Percentiles rank a stretch among this genome's conserved stretches.
Evolutionary conservation across 768 basidiomycete genomes (phyloP).

Genomic region (Pleurotus salmoneostramineus): DNA sequence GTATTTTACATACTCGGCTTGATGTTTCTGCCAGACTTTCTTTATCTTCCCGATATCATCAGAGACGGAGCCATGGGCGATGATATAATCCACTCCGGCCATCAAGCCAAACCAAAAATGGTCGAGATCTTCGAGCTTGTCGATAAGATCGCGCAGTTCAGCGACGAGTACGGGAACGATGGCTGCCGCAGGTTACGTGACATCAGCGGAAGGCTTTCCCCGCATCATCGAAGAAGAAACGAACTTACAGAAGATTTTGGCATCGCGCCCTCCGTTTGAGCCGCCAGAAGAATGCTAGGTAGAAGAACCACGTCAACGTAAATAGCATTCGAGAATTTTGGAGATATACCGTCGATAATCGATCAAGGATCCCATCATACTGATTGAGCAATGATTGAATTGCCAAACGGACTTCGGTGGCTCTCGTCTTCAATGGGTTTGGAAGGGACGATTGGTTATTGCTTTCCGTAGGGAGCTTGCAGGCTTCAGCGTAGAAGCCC

Average conservation of each 20-base stretch:
- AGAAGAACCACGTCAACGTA: too few species aligned
- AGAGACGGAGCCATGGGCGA: neutral
- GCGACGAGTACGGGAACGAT: too few species aligned
- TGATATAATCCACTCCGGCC: neutral
- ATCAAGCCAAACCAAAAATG: constrained; percentile 1
- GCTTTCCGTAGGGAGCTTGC: neutral
- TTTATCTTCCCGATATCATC: neutral
- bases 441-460: neutral
- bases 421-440: neutral
- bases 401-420: neutral
- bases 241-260: neutral
- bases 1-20: neutral
- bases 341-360: neutral
- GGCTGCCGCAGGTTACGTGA: neutral
- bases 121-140: neutral
- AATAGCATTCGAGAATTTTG: too few species aligned
- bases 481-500: too few species aligned
- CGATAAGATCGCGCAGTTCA: neutral
- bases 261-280: neutral
- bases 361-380: neutral
- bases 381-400: neutral
- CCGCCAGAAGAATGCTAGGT: too few species aligned
- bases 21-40: neutral
- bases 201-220: neutral
- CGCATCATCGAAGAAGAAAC: neutral